These are phyloP conservation scores for Salvia sclarea DNA, from an alignment of 305 asterid genomes.

Conservation along the genomic window DNA sequence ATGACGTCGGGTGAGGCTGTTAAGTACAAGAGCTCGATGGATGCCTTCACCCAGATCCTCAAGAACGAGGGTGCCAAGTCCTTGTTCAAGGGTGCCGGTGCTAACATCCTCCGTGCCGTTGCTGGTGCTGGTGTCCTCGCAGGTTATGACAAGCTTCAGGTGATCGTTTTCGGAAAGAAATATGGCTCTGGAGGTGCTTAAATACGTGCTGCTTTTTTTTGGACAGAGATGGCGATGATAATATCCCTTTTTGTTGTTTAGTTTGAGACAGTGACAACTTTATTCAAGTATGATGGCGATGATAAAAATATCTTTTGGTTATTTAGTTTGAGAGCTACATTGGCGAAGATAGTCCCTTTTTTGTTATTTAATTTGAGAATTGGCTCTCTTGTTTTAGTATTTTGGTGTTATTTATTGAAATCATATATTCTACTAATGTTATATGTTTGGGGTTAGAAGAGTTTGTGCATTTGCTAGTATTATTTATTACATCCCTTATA, in stretches of 20 bases:
- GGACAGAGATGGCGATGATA: conserved; percentile 63
- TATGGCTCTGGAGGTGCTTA: conserved; percentile 85
- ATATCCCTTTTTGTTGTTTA: conserved; percentile 37
- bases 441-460: neutral
- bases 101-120: conserved; percentile 82
- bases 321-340: neutral
- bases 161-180: conserved; percentile 79
- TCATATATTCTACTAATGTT: neutral
- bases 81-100: conserved; percentile 91
- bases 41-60: conserved; percentile 78
- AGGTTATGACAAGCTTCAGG: conserved; percentile 89
- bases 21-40: conserved; percentile 88
- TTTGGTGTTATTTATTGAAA: neutral
- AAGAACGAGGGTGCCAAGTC: conserved; percentile 90
- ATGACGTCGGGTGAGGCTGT: conserved; percentile 98
- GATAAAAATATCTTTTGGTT: conserved; percentile 5
- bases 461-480: too few relatives aligned
- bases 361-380: neutral
- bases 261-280: conserved; percentile 30
- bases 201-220: conserved; percentile 16
- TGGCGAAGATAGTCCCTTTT: neutral
- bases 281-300: conserved; percentile 5
- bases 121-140: conserved; percentile 96
- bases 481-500: too few relatives aligned
- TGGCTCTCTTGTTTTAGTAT: neutral